These are phyloP conservation scores for Syzygium aqueum DNA, from an alignment of 345 rosid species.

Conservation along the genomic window DNA sequence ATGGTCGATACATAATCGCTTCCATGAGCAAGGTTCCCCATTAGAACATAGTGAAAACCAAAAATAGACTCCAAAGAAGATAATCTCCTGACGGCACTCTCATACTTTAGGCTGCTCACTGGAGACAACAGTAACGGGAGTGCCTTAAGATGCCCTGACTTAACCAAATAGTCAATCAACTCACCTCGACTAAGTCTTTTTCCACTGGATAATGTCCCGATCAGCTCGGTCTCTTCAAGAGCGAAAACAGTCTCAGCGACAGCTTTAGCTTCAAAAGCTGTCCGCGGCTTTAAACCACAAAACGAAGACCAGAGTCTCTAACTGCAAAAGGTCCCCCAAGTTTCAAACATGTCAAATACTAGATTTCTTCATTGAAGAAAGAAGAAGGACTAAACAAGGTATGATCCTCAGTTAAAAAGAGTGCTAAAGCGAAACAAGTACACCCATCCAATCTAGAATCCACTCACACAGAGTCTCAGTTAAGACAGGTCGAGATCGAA, in stretches of 20 bases:
- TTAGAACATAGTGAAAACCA: neutral
- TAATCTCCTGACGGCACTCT: neutral
- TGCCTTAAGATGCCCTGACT: neutral
- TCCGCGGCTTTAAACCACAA: neutral
- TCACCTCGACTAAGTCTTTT: neutral
- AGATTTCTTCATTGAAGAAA: neutral
- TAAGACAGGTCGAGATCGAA: neutral
- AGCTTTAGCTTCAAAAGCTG: neutral
- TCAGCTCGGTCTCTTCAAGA: neutral
- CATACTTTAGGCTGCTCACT: neutral
- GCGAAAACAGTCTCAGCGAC: neutral
- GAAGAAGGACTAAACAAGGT: neutral
- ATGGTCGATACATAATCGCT: neutral
- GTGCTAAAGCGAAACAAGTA: neutral
- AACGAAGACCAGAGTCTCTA: neutral
- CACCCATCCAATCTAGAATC: neutral
- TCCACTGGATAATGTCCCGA: neutral
- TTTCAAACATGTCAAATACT: neutral
- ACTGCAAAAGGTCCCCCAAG: neutral
- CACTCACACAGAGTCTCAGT: neutral
- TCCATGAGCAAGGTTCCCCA: neutral
- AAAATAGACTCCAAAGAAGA: neutral
- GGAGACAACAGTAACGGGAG: neutral
- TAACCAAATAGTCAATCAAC: neutral
- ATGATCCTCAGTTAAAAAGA: neutral